Evolutionary conservation across 106 monocot genomes (phyloP).

Genomic region (Dioscorea dumetorum): DNA sequence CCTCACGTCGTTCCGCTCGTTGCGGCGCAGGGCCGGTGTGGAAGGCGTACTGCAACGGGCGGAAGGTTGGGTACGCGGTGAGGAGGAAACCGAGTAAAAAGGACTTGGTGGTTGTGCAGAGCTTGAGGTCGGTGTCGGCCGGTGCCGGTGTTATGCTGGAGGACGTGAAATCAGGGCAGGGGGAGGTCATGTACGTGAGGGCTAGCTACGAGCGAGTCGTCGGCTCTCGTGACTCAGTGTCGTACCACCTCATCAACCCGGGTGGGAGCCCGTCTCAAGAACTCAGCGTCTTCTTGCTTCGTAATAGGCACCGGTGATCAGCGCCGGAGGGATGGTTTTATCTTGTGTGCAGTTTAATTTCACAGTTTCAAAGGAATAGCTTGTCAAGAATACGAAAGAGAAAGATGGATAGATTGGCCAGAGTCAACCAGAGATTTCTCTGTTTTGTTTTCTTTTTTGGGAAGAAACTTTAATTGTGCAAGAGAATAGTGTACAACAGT

Average conservation of each 20-base stretch:
- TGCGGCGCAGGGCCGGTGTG: conserved; percentile 2
- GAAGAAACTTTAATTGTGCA: too few species aligned
- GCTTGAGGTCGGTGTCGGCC: conserved; percentile 15
- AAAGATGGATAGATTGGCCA: too few species aligned
- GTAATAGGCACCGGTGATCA: not conserved
- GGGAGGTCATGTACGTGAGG: conserved; percentile 38
- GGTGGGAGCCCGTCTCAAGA: conserved; percentile 25
- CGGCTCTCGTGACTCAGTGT: conserved; percentile 32
- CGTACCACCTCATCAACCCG: conserved; percentile 45
- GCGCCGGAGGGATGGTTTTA: too few species aligned
- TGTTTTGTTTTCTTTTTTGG: too few species aligned
- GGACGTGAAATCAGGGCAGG: not conserved
- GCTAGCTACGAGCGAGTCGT: conserved; percentile 38
- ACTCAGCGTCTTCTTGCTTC: conserved; percentile 49
- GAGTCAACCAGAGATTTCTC: too few species aligned
- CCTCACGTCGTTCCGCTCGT: too few species aligned
- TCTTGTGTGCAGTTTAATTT: too few species aligned
- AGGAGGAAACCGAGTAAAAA: conserved; percentile 20
- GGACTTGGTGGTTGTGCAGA: conserved; percentile 12
- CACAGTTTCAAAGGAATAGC: too few species aligned
- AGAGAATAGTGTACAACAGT: too few species aligned
- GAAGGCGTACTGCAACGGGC: conserved; percentile 43
- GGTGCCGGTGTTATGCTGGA: conserved; percentile 20
- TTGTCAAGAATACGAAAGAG: too few species aligned
- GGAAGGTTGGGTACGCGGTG: conserved; percentile 34